A percentile compares a stretch with the other conserved stretches of the same genome.
phyloP scores from a whole-genome alignment of 768 basidiomycete species.

The Russula ochroleuca region DNA sequence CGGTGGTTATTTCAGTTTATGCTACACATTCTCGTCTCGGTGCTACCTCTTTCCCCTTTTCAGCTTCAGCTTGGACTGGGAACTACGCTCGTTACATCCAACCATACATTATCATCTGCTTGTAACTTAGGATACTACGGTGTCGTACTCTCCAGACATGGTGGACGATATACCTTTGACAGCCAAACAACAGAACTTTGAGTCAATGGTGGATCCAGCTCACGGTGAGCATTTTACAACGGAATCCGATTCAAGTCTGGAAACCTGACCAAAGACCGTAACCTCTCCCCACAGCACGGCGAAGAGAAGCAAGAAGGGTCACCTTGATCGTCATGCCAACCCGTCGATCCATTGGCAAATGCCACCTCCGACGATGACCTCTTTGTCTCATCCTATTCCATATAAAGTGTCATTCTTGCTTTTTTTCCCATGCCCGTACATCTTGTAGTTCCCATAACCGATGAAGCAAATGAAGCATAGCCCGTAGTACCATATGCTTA shows the following conservation, averaged over 20 bases:
- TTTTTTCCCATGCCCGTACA: neutral
- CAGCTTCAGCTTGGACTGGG: neutral
- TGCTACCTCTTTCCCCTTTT: neutral
- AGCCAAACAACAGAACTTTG: neutral
- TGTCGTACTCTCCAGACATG: neutral
- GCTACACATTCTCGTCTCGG: neutral
- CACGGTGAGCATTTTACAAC: neutral
- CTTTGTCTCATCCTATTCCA: neutral
- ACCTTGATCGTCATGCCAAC: neutral
- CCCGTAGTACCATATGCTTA: neutral
- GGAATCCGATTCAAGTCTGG: neutral
- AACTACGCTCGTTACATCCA: neutral
- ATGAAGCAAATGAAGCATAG: neutral
- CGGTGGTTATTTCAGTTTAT: neutral
- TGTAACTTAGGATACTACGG: constrained; percentile 2
- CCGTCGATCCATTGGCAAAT: neutral
- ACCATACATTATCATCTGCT: constrained; percentile 1
- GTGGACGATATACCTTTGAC: neutral
- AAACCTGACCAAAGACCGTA: neutral
- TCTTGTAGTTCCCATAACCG: neutral
- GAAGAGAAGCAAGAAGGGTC: neutral
- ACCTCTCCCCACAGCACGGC: constrained; percentile 3
- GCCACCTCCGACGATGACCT: neutral
- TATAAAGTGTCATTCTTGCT: neutral
- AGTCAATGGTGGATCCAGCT: neutral